phyloP scores from a whole-genome alignment of 2,329 filamentous ascomycete genomes.

The Nothophoma quercina region DNA sequence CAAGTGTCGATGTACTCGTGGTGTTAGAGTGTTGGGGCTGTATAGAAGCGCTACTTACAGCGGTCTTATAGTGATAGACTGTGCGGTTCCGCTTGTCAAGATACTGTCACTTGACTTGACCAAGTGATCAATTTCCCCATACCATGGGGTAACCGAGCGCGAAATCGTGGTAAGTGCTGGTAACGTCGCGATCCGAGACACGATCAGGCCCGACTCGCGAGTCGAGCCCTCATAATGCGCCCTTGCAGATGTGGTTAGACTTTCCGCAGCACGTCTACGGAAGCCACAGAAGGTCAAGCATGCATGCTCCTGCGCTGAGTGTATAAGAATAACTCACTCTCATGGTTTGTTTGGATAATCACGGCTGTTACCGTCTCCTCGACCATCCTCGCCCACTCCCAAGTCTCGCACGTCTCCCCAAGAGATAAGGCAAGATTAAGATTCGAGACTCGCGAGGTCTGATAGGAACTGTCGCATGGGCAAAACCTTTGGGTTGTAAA shows the following conservation, averaged over 20 bases:
- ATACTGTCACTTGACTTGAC: background rate
- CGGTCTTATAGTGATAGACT: background rate
- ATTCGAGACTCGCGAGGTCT: background rate
- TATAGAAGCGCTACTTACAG: background rate
- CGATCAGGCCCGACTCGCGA: background rate
- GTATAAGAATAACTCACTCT: too few relatives aligned
- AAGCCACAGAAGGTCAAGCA: too few relatives aligned
- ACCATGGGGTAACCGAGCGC: conserved; percentile 1
- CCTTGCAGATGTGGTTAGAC: too few relatives aligned
- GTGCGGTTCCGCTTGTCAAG: background rate
- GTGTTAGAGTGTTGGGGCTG: background rate
- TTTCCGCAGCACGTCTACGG: too few relatives aligned
- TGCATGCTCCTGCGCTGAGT: too few relatives aligned
- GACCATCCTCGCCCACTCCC: too few relatives aligned
- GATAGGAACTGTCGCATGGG: background rate
- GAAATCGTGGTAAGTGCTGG: background rate
- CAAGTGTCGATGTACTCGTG: background rate
- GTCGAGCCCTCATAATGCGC: too few relatives aligned
- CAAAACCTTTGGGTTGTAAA: background rate
- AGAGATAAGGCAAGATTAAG: background rate
- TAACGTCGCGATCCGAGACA: background rate
- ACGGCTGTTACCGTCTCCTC: too few relatives aligned
- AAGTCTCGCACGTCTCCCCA: background rate
- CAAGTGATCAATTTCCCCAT: background rate
- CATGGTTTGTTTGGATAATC: too few relatives aligned